Percentiles rank a stretch among this genome's conserved stretches.
Conservation (phyloP, 1,284 basidiomycete genomes). For the Heterobasidion occidentale region DNA sequence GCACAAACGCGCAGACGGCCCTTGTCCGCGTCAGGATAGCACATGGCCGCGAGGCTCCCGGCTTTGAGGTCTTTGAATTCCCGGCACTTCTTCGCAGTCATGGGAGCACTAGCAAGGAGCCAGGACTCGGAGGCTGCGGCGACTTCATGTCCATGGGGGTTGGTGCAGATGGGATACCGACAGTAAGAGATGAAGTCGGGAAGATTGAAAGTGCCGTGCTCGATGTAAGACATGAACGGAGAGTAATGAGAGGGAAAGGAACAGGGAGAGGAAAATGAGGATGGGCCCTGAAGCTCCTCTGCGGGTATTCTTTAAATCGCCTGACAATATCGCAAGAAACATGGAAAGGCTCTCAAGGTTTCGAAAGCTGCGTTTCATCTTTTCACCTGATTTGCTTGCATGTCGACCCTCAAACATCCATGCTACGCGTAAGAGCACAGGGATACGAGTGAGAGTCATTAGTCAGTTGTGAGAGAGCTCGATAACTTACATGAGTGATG, state of each 20-base stretch:
- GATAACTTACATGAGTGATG: too few relatives aligned
- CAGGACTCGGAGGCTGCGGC: conserved; percentile 50
- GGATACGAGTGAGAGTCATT: too few relatives aligned
- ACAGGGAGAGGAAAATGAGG: background rate
- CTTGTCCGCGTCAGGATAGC: conserved; percentile 45
- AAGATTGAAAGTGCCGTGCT: conserved; percentile 26
- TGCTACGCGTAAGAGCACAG: too few relatives aligned
- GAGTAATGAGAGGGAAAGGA: background rate
- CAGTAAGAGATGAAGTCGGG: conserved; percentile 61
- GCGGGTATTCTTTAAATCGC: too few relatives aligned
- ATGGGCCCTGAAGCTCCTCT: too few relatives aligned
- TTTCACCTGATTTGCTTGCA: too few relatives aligned
- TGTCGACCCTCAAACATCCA: too few relatives aligned
- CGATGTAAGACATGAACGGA: background rate
- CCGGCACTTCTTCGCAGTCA: conserved; percentile 39
- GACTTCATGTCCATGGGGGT: conserved; percentile 43
- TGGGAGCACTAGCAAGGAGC: conserved; percentile 38
- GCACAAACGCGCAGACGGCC: conserved; percentile 52
- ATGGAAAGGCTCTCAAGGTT: too few relatives aligned
- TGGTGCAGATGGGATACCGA: conserved; percentile 43
- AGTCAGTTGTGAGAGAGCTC: too few relatives aligned
- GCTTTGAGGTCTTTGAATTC: conserved; percentile 55
- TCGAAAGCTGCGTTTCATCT: too few relatives aligned
- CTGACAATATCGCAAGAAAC: too few relatives aligned
- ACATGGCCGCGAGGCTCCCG: conserved; percentile 58